Evolutionary conservation across 192 early-diverging fungal genomes (phyloP), one percentile per base, ranked within the genome.

Genomic region (Gamsiella multidivaricata): DNA sequence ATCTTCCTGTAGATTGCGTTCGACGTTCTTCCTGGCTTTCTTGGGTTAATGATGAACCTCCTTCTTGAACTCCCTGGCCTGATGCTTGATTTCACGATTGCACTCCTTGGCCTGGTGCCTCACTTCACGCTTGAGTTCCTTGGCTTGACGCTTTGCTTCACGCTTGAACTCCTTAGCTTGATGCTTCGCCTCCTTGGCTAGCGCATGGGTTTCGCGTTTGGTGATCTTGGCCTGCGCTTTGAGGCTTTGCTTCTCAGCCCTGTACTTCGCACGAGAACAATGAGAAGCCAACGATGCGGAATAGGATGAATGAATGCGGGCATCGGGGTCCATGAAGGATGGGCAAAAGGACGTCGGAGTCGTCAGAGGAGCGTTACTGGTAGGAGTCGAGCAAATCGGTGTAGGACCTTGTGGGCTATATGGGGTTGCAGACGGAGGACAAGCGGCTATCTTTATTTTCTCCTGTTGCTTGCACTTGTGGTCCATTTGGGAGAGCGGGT

Each of bases 101-200:
- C 7, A 41, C 10, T 54, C 54, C 20, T 56, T 37, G 36, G 54
- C 15, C 23, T 53, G 61, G 36, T 53, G 50, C 32, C 49, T 46
- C 7, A 61, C 14, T 28, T 61, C 59, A 7, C 14, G 20, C 25
- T 64, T 64, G 22, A 64, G 28, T 33, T 64, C 49, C 15, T 64
- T 64, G 34, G 47, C 42, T 9, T 53, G 61, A 20, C 28, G 36
- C 50, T 64, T 64, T 31, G 39, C 49, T 20, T 64, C 61, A 23
- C 37, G 49, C 18, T 53, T 37, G 15, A 53, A 23, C 34, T 37
- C 34, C 41, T 64, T 64, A 1, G 49, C 61, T 7, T 64, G 50
- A 3, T 53, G 61, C 33, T 53, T 64, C 25, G 49, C 49, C 61
- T 64, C 61, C 34, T 64, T 64, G 34, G 41, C 50, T 0, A 52